These are phyloP conservation scores for Pythium sukuiense DNA, from an alignment of 352 stramenopile genomes.

Conservation along the genomic window DNA sequence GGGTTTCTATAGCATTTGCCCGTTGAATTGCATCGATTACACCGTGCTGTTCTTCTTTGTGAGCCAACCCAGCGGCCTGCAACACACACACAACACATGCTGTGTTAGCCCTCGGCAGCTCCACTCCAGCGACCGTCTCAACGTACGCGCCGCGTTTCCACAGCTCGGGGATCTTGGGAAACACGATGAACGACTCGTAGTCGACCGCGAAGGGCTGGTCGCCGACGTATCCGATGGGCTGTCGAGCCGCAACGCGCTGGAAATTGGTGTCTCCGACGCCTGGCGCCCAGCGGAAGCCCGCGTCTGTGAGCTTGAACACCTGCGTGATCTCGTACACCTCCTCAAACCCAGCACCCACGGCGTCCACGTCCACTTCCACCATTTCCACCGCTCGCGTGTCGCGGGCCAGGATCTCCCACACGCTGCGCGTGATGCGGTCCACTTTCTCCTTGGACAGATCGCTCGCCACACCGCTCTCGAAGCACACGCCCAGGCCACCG, in stretches of 20 bases:
- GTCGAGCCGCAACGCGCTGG: conserved; percentile 36
- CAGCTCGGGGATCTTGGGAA: conserved; percentile 57
- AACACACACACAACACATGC: background rate
- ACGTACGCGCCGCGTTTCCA: conserved; percentile 63
- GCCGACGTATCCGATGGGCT: conserved; percentile 55
- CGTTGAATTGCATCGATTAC: background rate
- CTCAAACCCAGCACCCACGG: conserved; percentile 4
- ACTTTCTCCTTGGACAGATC: conserved; percentile 54
- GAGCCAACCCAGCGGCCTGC: conserved; percentile 55
- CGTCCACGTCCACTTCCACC: conserved; percentile 10
- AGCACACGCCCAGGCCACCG: conserved; percentile 67
- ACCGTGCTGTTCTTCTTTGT: conserved; percentile 28
- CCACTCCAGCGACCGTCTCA: background rate
- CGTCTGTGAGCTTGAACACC: conserved; percentile 59
- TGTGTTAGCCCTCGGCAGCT: conserved; percentile 3
- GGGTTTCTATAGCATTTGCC: background rate
- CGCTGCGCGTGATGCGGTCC: conserved; percentile 35
- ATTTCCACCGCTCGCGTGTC: conserved; percentile 42
- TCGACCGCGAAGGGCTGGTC: conserved; percentile 42
- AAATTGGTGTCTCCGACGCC: conserved; percentile 66
- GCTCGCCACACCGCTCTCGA: conserved; percentile 61
- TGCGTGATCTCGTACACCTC: conserved; percentile 55
- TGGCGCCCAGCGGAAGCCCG: conserved; percentile 56
- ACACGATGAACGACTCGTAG: conserved; percentile 69
- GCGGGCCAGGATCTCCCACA: conserved; percentile 50